Base-by-base conservation (phyloP, 2,329 filamentous ascomycete genomes). In the Elsinoe arachidis region DNA sequence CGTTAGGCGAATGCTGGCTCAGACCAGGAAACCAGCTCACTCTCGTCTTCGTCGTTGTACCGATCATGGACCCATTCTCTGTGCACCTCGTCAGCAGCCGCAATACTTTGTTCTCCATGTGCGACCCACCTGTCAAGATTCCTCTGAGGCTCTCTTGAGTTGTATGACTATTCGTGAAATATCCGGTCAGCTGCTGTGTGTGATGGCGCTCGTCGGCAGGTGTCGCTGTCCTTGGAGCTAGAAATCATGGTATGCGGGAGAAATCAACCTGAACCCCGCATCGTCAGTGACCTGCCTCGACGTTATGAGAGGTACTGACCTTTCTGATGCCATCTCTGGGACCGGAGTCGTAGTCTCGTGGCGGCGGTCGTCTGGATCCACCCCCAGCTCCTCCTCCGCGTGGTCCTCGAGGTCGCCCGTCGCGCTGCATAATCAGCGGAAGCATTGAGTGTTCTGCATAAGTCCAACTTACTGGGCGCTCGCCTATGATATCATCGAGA, bases 41-140 rank as follows among this genome's bases (percentile, higher is more conserved):
- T 62, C 76, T 74, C 66, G 59, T 76, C 74, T 73, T 85, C 79
- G 70, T 85, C 81, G 67, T 89, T 88, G 71, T 93, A 95, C 69
- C 85, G 88, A 75, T 95, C 89, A 71, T 96, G 91, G 65, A 96
- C 89, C 91, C 91, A 96, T 78, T 95, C 90, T 26, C 54, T 56
- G n/a, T 89, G 62, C 41, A 51, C 34, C 6, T 38, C 33, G 44
- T 66, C 62, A 65, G 26, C 61, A 58, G 56, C 59, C n/a, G 43
- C 34, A 35, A 43, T 52, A 7, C 39, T 52, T 51, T 74, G 4
- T 14, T 44, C 19, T 17, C 6, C n/a, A 10, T 21, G 5, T 17
- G 14, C 3, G 17, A 46, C 81, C 61, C 72, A 90, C 86, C 82
- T 82, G 71, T 90, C 85, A 66, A 89, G 76, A 70, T 86, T 84